These are phyloP conservation scores for Colletotrichum falcatum DNA, from an alignment of 2,329 filamentous ascomycete species.

Conservation along the genomic window DNA sequence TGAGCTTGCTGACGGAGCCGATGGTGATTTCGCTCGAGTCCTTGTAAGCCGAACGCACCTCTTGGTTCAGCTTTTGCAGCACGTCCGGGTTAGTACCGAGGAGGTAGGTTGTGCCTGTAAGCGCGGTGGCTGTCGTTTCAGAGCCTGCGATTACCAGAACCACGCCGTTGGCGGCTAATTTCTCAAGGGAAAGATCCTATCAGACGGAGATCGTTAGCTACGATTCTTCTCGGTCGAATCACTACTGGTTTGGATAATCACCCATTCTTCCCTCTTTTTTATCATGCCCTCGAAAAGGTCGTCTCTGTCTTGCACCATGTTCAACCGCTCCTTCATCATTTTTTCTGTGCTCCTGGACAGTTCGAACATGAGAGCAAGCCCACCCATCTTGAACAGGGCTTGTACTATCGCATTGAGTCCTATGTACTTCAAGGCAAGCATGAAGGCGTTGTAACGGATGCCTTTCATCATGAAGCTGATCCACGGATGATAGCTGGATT, in stretches of 20 bases:
- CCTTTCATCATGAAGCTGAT: constrained; percentile 44
- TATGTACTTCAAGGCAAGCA: constrained; percentile 22
- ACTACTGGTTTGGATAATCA: not conserved
- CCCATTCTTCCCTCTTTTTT: constrained; percentile 35
- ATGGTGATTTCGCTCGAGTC: constrained; percentile 54
- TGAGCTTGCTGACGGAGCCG: constrained; percentile 46
- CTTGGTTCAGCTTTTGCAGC: constrained; percentile 49
- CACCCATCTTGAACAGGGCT: constrained; percentile 17
- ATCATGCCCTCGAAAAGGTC: constrained; percentile 42
- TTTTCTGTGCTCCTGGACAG: not conserved
- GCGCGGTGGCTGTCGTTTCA: constrained; percentile 59
- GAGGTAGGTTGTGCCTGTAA: constrained; percentile 56
- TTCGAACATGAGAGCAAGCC: constrained; percentile 2
- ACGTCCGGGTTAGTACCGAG: constrained; percentile 49
- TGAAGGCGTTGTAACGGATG: constrained; percentile 11
- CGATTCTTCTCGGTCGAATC: accelerated
- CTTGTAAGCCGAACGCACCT: constrained; percentile 54
- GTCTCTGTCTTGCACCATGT: constrained; percentile 11
- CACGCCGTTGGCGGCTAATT: constrained; percentile 39
- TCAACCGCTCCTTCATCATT: constrained; percentile 21
- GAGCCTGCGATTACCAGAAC: constrained; percentile 52
- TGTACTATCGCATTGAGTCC: constrained; percentile 9
- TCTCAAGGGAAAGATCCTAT: constrained; percentile 18
- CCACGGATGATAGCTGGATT: constrained; percentile 45
- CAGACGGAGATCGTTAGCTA: not conserved